A percentile compares a stretch with the other conserved stretches of the same genome.
Conservation (phyloP, 306 rosid species). For the Glycine tomentella region DNA sequence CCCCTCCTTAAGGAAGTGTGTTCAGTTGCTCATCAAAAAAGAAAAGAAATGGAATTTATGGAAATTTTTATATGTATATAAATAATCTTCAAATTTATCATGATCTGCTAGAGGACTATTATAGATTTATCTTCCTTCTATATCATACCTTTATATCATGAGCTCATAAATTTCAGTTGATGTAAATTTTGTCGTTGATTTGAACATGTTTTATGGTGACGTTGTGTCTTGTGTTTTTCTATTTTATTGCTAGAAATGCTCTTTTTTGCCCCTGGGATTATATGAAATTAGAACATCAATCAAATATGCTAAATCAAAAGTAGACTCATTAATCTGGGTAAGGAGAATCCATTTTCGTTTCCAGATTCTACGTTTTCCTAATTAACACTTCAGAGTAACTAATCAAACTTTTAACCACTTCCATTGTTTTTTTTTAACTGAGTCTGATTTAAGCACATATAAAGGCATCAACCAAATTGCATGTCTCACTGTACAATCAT, state of each 20-base stretch:
- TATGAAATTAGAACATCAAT: background rate
- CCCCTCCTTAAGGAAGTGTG: background rate
- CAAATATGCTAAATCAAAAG: background rate
- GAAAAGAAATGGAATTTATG: background rate
- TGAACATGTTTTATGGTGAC: background rate
- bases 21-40: constrained; percentile 16
- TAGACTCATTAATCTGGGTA: background rate
- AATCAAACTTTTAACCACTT: background rate
- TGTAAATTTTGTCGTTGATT: background rate
- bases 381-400: background rate
- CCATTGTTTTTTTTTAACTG: background rate
- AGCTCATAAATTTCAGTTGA: background rate
- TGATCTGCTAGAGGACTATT: background rate
- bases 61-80: background rate
- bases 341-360: background rate
- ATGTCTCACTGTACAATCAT: background rate
- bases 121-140: background rate
- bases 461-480: background rate
- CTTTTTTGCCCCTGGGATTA: background rate
- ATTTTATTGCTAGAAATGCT: background rate
- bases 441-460: background rate
- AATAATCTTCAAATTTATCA: background rate
- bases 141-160: background rate
- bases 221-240: background rate
- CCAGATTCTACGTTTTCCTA: background rate